Percentiles rank a stretch among this genome's conserved stretches.
Conservation (phyloP, 805 yeast species). For the Clavispora fructus region DNA sequence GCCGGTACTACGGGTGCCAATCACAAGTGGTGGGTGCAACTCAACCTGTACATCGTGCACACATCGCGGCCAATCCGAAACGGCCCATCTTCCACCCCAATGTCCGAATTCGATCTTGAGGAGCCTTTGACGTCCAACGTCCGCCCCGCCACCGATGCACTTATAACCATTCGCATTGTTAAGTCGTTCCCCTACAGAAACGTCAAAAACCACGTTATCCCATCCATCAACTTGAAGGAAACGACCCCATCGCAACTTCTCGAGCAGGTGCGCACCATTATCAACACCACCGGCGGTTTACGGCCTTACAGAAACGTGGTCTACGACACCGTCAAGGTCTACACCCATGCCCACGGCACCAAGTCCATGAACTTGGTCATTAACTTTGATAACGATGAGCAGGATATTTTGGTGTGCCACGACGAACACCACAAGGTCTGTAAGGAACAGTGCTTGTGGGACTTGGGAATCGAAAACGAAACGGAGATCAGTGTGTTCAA, state of each 20-base stretch:
- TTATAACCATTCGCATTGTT: constrained; percentile 78
- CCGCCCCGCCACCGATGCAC: constrained; percentile 67
- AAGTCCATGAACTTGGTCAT: constrained; percentile 90
- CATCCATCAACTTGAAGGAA: constrained; percentile 61
- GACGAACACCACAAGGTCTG: constrained; percentile 7
- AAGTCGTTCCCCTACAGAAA: constrained; percentile 91
- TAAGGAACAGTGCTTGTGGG: constrained; percentile 25
- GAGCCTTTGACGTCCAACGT: constrained; percentile 72
- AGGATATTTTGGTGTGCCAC: constrained; percentile 49
- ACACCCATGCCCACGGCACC: constrained; percentile 92
- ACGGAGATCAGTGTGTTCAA: constrained; percentile 88
- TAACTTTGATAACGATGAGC: constrained; percentile 75
- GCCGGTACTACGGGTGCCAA: too few species aligned
- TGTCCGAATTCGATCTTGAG: not conserved
- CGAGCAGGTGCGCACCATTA: constrained; percentile 41
- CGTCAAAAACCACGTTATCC: constrained; percentile 68
- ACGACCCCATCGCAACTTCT: constrained; percentile 64
- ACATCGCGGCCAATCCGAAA: not conserved
- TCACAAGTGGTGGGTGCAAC: not conserved
- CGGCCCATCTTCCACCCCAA: not conserved
- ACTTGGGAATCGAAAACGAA: constrained; percentile 63
- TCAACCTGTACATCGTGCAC: not conserved
- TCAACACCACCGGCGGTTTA: constrained; percentile 56
- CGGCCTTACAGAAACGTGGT: constrained; percentile 78
- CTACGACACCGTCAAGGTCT: constrained; percentile 75